These are phyloP conservation scores for Tephrocybe sp. DNA, from an alignment of 768 basidiomycete genomes.

Conservation along the genomic window DNA sequence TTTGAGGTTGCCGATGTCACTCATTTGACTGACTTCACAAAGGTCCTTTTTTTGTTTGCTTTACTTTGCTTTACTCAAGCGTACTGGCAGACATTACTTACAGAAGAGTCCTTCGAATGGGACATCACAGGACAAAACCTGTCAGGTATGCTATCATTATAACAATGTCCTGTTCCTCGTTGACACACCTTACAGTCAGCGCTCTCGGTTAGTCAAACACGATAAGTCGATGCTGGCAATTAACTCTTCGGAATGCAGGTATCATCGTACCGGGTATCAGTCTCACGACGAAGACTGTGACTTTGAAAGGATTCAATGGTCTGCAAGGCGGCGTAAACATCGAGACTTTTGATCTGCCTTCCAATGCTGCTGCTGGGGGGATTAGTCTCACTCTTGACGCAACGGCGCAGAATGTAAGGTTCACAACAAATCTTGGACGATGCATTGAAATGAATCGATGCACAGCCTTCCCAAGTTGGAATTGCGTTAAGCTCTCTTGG, in stretches of 20 bases:
- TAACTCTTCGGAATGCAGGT: constrained; percentile 31
- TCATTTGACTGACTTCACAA: constrained; percentile 64
- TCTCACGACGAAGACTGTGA: constrained; percentile 56
- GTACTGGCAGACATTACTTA: constrained; percentile 48
- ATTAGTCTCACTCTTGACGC: constrained; percentile 68
- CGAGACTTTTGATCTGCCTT: constrained; percentile 67
- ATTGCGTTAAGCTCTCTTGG: constrained; percentile 60
- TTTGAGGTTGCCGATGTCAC: constrained; percentile 61
- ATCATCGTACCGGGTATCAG: constrained; percentile 58
- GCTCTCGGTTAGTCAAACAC: constrained; percentile 45
- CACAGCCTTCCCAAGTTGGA: constrained; percentile 73
- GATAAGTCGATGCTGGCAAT: neutral
- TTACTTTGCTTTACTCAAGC: neutral
- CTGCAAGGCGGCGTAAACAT: constrained; percentile 63
- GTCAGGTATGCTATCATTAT: constrained; percentile 39
- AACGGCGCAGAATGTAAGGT: constrained; percentile 55
- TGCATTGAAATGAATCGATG: neutral
- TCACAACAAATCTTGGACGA: neutral
- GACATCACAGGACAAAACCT: constrained; percentile 64
- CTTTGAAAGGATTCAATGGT: constrained; percentile 71
- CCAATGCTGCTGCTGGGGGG: constrained; percentile 70
- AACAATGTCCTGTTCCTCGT: neutral
- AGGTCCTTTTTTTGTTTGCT: constrained; percentile 30
- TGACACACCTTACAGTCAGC: constrained; percentile 37
- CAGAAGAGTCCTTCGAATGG: constrained; percentile 69